These are phyloP conservation scores for Sphagnum magellanicum DNA, from an alignment of 228 moss, liverwort and hornwort species.

Conservation along the genomic window DNA sequence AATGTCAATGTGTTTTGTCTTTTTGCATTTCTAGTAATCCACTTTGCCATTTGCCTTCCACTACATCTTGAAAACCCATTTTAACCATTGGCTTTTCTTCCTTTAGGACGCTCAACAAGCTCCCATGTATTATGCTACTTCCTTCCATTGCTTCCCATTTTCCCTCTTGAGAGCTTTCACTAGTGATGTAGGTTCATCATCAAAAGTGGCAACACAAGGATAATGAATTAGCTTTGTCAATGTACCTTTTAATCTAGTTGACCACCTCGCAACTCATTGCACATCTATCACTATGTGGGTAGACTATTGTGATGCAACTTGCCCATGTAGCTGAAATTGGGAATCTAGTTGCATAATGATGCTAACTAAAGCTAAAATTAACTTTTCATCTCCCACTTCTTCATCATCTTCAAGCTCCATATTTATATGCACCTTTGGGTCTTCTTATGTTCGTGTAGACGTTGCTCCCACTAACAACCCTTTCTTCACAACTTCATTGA, in stretches of 20 bases:
- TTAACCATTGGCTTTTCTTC: not conserved
- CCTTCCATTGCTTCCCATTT: not conserved
- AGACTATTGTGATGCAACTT: not conserved
- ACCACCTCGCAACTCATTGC: not conserved
- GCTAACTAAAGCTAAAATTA: not conserved
- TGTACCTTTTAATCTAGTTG: not conserved
- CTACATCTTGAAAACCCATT: not conserved
- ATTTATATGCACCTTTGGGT: not conserved
- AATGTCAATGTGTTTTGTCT: no score
- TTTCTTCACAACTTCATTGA: constrained; percentile 2
- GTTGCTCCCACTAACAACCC: not conserved
- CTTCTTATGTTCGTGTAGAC: not conserved
- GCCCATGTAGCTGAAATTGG: not conserved
- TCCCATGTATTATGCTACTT: not conserved
- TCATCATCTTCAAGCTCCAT: not conserved
- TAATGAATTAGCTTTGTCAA: not conserved
- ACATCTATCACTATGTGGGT: not conserved
- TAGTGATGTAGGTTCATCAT: not conserved
- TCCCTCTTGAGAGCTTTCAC: not conserved
- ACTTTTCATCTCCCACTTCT: not conserved
- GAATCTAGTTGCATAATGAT: not conserved
- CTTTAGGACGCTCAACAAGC: not conserved
- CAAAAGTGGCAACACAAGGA: not conserved
- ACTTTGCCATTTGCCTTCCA: not conserved
- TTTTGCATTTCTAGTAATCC: not conserved